Base-by-base conservation (phyloP, 441 rosid species). In the Arabidopsis lyrata region DNA sequence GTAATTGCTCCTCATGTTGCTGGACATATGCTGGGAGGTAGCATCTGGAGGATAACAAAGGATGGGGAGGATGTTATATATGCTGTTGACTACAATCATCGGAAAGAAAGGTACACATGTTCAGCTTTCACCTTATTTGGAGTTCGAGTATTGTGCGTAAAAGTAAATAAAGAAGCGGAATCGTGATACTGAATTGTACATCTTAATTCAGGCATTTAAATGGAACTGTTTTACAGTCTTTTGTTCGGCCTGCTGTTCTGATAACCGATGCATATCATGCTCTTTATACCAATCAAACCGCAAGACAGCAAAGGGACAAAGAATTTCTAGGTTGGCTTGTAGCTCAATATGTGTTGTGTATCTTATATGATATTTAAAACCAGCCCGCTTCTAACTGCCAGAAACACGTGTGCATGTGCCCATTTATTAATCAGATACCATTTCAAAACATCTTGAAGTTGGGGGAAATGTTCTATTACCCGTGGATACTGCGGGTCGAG, bases 61-160 rank as follows among this genome's bases (percentile, higher is more conserved):
- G 99, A 95, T 57, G 99, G 99, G 63, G 99, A 95, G 70, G 98
- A 92, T 77, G 96, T 95, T 72, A 80, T 95, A 45, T 95, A 95
- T 83, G 99, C 98, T 70, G 99, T 92, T 70, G 99, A 95, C 76
- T 92, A 89, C 80, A 95, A 95, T 79, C 98, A 90, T 66, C 93
- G 98, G 47, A 95, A 87, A 85, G 99, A 95, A 86, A 89, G 88
- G 99, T 92, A 84, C 50, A 12, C 48, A n/a, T 60, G 58, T 22
- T 52, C 31, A 63, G 27, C 66, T 53, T 62, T 77, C 60, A 64
- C 32, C 57, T 76, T 35, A 66, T 13, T 31, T 58, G 44, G 68
- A 55, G 47, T 45, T 82, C 29, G 12, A 62, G 41, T 72, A 42
- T 52, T 58, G 24, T 60, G 29, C 32, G 7, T 55, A 32, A 58